Percentiles rank a stretch among this genome's conserved stretches.
These are phyloP conservation scores for Ustilago cynodontis DNA, from an alignment of 1,284 basidiomycete species.

Conservation along the genomic window DNA sequence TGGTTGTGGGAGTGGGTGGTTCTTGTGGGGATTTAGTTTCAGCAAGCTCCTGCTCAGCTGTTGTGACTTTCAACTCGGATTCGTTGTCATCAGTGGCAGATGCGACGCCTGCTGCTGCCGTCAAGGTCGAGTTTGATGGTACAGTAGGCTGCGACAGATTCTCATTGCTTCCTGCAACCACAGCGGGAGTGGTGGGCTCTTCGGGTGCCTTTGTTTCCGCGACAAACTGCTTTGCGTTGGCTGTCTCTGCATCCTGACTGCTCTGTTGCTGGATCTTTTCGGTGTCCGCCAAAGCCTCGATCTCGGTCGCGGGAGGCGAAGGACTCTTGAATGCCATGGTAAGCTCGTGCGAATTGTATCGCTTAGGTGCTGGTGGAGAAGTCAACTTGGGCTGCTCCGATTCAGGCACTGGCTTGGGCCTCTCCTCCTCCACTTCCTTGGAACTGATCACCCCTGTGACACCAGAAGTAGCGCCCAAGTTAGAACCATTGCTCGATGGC, in stretches of 20 bases:
- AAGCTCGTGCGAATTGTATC: constrained; percentile 53
- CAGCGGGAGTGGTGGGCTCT: constrained; percentile 38
- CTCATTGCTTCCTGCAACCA: constrained; percentile 17
- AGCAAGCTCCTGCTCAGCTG: constrained; percentile 37
- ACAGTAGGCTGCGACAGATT: constrained; percentile 46
- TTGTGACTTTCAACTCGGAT: constrained; percentile 20
- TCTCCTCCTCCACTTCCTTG: constrained; percentile 4
- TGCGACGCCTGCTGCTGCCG: constrained; percentile 20
- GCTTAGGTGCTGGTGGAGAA: constrained; percentile 32
- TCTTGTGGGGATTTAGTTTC: constrained; percentile 36
- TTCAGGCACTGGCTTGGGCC: constrained; percentile 28
- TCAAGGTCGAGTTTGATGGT: constrained; percentile 38
- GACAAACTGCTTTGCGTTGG: constrained; percentile 39
- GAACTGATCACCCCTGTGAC: constrained; percentile 22
- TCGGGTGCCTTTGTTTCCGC: constrained; percentile 46
- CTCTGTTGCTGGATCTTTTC: constrained; percentile 6
- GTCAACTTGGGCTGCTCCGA: constrained; percentile 22
- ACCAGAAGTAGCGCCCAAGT: constrained; percentile 21
- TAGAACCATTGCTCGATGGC: background rate
- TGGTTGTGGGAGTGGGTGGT: constrained; percentile 18
- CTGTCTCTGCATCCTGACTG: background rate
- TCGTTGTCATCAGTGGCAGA: constrained; percentile 9
- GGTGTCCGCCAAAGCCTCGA: background rate
- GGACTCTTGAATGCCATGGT: constrained; percentile 50
- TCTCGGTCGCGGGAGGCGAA: constrained; percentile 33